Evolutionary conservation across 2,329 filamentous ascomycete genomes (phyloP), one percentile per base, ranked within the genome.

Genomic region (Periconia sp.): DNA sequence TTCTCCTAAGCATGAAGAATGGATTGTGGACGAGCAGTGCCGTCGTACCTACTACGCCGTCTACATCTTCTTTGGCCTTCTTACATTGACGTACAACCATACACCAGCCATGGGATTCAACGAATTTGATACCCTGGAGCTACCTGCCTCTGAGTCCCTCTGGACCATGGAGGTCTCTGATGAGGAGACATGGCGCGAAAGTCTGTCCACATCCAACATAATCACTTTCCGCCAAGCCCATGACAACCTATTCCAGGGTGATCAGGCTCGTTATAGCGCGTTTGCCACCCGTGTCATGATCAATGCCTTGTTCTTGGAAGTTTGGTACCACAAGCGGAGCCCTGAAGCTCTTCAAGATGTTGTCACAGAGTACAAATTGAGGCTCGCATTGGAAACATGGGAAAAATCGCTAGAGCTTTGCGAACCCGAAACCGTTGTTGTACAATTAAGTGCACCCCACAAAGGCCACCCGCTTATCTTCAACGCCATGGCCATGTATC

Each of bases 221-320:
- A 86, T 92, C 53, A 96, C 92, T 0, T 96, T 97, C 71, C 90
- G 94, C 76, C 89, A 95, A 68, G 93, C 94, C 1, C 93, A 97
- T 69, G 92, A 96, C 75, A 92, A 92, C 58, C 85, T 99, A 3
- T 97, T 97, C 81, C 92, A 96, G 73, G 94, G 93, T 59, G 91
- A 97, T 71, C 85, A 85, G 53, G 85, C 93, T 48, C 88, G 89
- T 64, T 99, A 97, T 80, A 97, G 93, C 70, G 93, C 93, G 1
- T 99, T 97, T 72, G 93, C 92, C 6, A 96, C 94, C 11, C 91
- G 94, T 58, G 91, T 97, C 60, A 95, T 99, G 91, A 97, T 97
- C 82, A 99, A 97, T 69, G 93, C 94, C 11, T 82, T 99, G 60
- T 99, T 97, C 81, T 83, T 99, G 46, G 94, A 97, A 75, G 93